Evolutionary conservation across 164 flowering plant genomes (phyloP), one percentile per base, ranked within the genome.

Genomic region (Litsea cubeba): DNA sequence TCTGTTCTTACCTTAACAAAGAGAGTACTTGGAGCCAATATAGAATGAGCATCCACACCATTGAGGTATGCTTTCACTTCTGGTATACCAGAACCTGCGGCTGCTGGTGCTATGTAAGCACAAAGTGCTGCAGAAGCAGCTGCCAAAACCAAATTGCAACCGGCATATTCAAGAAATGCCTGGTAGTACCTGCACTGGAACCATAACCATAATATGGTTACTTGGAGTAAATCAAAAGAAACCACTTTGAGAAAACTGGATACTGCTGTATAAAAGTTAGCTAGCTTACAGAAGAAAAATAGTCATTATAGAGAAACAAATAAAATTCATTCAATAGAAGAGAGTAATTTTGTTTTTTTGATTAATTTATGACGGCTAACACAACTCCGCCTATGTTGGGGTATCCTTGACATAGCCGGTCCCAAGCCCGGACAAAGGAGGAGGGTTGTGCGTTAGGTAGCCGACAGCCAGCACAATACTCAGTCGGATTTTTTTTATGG

Each of bases 61-160:
- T 95, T 95, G 58, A 93, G 92, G 76, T 95, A 93, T 49, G 97
- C 94, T 84, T 92, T 92, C 76, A 92, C 94, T 81, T 92, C 97
- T 2, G 95, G 97, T 65, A 92, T 90, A 66, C 97, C 97, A 76
- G 97, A 92, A 4, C 97, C 95, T 12, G 97, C 97, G 32, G 99
- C 99, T 18, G 98, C 91, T 67, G 99, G 99, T 66, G 98, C 99
- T 79, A 95, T 77, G 74, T 80, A 91, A 65, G 95, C 97, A 80
- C 94, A 89, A 1, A 95, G 86, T 12, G 77, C 79, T 17, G 88
- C 91, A 76, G 99, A 94, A 73, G 79, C 80, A 63, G 76, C 60
- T 8, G 94, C 94, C 73, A 95, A 79, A 65, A 80, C 76, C 76
- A 90, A 5, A 74, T 95, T 95, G 66, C 85, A 80, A 69, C 90